These are phyloP conservation scores for Dactylis glomerata DNA, from an alignment of 176 grass and related monocot genomes.

Conservation along the genomic window DNA sequence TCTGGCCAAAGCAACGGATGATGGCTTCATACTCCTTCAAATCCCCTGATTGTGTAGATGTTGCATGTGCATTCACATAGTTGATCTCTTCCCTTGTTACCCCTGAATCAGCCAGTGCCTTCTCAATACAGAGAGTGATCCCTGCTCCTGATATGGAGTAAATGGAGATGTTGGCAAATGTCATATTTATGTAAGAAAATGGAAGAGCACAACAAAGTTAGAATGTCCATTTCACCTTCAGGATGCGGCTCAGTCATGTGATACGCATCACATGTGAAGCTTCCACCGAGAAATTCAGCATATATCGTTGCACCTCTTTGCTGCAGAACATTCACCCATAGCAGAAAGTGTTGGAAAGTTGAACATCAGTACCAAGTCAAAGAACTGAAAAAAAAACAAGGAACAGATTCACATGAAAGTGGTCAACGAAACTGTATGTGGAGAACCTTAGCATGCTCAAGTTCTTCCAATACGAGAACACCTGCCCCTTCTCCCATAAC, in stretches of 20 bases:
- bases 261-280: conserved; percentile 98
- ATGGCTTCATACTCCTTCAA: conserved; percentile 97
- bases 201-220: neutral
- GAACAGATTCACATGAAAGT: conserved; percentile 14
- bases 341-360: conserved; percentile 11
- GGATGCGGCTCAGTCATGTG: conserved; percentile 99
- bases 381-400: neutral
- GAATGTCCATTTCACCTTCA: conserved; percentile 60
- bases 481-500: conserved; percentile 99
- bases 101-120: conserved; percentile 81
- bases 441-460: conserved; percentile 90
- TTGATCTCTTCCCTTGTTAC: conserved; percentile 83
- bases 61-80: conserved; percentile 99
- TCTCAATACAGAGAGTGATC: conserved; percentile 93
- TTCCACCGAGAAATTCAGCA: conserved; percentile 98
- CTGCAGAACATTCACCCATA: conserved; percentile 37
- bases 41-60: conserved; percentile 85
- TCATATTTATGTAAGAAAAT: conserved; percentile 15
- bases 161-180: conserved; percentile 12
- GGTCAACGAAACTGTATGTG: conserved; percentile 3
- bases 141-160: conserved; percentile 67
- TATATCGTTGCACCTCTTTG: conserved; percentile 94
- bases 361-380: neutral
- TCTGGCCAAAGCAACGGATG: conserved; percentile 79
- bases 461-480: conserved; percentile 95